phyloP scores from a whole-genome alignment of 306 rosid species.

The Prunus padus region DNA sequence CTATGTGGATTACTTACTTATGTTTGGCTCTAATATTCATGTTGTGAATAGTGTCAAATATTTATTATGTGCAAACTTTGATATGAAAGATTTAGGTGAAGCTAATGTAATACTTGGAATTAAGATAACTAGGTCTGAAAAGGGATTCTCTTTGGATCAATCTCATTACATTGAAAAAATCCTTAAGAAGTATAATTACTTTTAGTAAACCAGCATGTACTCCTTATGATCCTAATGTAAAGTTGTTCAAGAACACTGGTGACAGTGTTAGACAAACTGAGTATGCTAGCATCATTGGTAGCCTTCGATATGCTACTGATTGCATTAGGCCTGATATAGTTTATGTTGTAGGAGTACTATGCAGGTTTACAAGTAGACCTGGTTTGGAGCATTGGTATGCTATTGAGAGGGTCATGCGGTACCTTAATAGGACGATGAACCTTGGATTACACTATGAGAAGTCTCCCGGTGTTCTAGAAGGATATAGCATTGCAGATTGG shows the following conservation, averaged over 20 bases:
- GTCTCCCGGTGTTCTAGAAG: too few relatives aligned
- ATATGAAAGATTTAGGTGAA: not conserved
- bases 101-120: not conserved
- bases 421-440: too few relatives aligned
- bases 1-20: not conserved
- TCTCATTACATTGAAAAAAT: not conserved
- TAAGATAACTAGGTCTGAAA: not conserved
- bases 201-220: not conserved
- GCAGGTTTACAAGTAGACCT: not conserved
- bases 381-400: too few relatives aligned
- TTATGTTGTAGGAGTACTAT: not conserved
- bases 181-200: not conserved
- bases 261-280: not conserved
- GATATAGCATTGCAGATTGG: too few relatives aligned
- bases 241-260: not conserved
- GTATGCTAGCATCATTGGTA: slow-evolving; percentile 5
- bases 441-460: too few relatives aligned
- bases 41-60: not conserved
- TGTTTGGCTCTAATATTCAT: not conserved
- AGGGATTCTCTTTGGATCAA: not conserved
- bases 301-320: not conserved
- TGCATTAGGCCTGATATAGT: not conserved
- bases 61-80: not conserved
- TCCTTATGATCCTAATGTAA: not conserved
- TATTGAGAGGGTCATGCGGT: too few relatives aligned